Evolutionary conservation across 257 asterid species (phyloP).

Genomic region (Cynanchum wilfordii): DNA sequence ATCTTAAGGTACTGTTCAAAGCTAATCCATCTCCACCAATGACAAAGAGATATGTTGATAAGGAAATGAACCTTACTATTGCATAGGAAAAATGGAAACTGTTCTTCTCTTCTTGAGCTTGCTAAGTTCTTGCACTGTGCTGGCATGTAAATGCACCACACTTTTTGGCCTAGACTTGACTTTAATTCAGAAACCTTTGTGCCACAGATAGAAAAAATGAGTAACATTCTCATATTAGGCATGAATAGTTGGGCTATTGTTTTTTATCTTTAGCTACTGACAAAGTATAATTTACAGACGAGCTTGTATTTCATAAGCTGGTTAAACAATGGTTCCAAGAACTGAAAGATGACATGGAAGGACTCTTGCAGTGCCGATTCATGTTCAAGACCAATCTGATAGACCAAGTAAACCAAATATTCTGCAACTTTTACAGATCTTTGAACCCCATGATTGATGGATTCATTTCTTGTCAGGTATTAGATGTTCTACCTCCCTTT

Average conservation of each 20-base stretch:
- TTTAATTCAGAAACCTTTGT: not conserved
- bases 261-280: constrained; percentile 17
- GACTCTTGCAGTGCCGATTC: constrained; percentile 59
- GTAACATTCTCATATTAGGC: not conserved
- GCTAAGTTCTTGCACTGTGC: not conserved
- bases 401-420: constrained; percentile 51
- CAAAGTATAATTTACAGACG: constrained; percentile 47
- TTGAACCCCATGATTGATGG: constrained; percentile 52
- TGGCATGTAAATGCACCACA: not conserved
- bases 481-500: not conserved
- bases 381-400: constrained; percentile 57
- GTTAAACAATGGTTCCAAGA: constrained; percentile 76
- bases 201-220: not conserved
- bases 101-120: not conserved
- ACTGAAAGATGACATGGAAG: constrained; percentile 54
- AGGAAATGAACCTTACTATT: not conserved
- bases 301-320: constrained; percentile 49
- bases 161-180: not conserved
- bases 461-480: constrained; percentile 70
- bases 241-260: not conserved
- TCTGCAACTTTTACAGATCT: constrained; percentile 63
- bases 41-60: not conserved
- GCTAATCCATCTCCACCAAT: not conserved
- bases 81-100: not conserved
- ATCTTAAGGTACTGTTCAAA: not conserved